Evolutionary conservation across 768 basidiomycete species (phyloP), one percentile per base, ranked within the genome.

Genomic region (Austroboletus festivus): DNA sequence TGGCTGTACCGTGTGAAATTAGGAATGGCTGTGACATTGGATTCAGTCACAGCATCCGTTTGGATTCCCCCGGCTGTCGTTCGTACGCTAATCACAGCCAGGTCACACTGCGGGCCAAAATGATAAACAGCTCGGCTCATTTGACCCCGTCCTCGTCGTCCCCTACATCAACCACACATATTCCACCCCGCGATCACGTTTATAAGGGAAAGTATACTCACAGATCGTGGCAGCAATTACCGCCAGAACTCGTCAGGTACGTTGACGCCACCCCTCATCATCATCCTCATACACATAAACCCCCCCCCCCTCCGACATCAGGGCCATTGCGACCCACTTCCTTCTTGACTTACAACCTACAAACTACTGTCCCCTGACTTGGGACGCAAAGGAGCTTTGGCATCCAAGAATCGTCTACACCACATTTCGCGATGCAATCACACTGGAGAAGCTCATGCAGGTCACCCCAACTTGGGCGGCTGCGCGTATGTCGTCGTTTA

Each of bases 201-300:
- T 79, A 76, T 67, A 83, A 83, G 57, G 82, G 82, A 45, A 84
- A 83, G 61, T 67, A 68, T 18, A 73, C 78, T 6, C 67, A 74
- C 56, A 68, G 80, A 62, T 81, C 79, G 18, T 83, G 82, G 82
- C 73, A 73, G n/a, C 75, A 82, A 53, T 64, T 83, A 19, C 82
- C 82, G 0, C 71, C 73, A 44, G 82, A 85, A 60, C 74, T 85
- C 57, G 67, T 85, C 63, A 76, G 76, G 82, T 80, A 58, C 61
- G 76, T 69, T 22, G 46, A 50, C 56, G 63, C 60, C 67, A 69
- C 64, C 61, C 61, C n/a, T n/a, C n/a, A n/a, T 51, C 54, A 56
- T 61, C 56, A 52, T 42, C 41, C 18, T 37, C 22, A 12, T 42
- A 11, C 52, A 51, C 37, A 49, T 38, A n/a, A n/a, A n/a, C n/a